These are phyloP conservation scores for Pontederia crassipes DNA, from an alignment of 176 grass and related monocot species.

Conservation along the genomic window DNA sequence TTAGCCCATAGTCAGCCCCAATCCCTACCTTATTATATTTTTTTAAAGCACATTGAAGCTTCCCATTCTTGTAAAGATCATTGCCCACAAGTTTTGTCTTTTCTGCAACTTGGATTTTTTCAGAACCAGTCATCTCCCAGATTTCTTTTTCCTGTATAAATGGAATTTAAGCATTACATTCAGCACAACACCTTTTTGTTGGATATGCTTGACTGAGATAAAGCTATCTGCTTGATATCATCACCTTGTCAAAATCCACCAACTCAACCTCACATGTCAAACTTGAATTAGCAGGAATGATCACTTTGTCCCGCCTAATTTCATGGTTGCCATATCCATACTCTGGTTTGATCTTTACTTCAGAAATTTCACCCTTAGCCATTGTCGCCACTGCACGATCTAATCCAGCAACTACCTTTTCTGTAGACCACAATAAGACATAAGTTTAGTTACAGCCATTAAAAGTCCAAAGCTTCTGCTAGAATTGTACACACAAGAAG, in stretches of 20 bases:
- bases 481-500: too few species aligned
- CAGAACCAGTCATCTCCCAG: constrained; percentile 23
- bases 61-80: constrained; percentile 30
- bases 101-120: constrained; percentile 35
- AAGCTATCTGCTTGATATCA: background rate
- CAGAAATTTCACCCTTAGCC: constrained; percentile 30
- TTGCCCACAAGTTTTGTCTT: constrained; percentile 28
- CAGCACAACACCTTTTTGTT: background rate
- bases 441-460: background rate
- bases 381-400: constrained; percentile 32
- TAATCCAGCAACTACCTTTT: constrained; percentile 31
- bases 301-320: constrained; percentile 7
- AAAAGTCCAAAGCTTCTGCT: background rate
- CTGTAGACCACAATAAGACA: constrained; percentile 12
- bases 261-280: constrained; percentile 39
- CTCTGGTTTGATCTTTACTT: constrained; percentile 25
- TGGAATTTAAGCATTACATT: background rate
- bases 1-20: background rate
- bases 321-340: constrained; percentile 26
- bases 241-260: constrained; percentile 33
- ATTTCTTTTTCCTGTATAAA: constrained; percentile 27
- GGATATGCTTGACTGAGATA: background rate
- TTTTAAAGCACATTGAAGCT: constrained; percentile 30
- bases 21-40: constrained; percentile 33
- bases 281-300: constrained; percentile 19